A percentile compares a stretch with the other conserved stretches of the same genome.
These are phyloP conservation scores for Saccharomyces hybrid DNA, from an alignment of 1,139 yeast species.

Conservation along the genomic window DNA sequence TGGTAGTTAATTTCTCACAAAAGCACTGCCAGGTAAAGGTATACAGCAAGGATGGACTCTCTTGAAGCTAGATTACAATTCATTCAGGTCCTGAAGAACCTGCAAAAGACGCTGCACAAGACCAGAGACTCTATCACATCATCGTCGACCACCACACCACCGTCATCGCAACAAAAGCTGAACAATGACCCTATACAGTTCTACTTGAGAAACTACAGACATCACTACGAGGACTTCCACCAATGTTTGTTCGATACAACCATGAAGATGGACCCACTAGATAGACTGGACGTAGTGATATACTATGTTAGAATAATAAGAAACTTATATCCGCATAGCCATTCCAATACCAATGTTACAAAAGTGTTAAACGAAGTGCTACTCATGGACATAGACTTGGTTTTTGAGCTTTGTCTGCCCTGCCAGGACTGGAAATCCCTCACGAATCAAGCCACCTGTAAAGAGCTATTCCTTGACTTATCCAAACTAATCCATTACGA, in stretches of 20 bases:
- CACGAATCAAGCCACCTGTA: constrained; percentile 17
- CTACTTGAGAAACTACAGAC: constrained; percentile 23
- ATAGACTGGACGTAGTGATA: constrained; percentile 24
- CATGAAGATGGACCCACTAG: constrained; percentile 26
- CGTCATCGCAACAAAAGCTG: background rate
- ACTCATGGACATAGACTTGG: constrained; percentile 16
- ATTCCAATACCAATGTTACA: background rate
- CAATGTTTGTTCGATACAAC: constrained; percentile 28
- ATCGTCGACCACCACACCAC: constrained; percentile 3
- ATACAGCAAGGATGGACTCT: constrained; percentile 24
- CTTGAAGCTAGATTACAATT: constrained; percentile 31
- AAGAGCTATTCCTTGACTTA: constrained; percentile 11
- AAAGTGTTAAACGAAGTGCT: constrained; percentile 18
- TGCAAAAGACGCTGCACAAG: constrained; percentile 25
- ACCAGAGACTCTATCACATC: constrained; percentile 9
- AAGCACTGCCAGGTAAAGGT: constrained; percentile 1
- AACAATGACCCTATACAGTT: constrained; percentile 26
- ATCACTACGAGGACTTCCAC: constrained; percentile 31
- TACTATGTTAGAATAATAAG: constrained; percentile 21
- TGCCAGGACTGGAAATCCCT: constrained; percentile 23
- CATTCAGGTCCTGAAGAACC: constrained; percentile 26
- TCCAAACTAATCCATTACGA: background rate
- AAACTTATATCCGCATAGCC: background rate
- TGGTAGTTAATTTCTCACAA: constrained; percentile 6
- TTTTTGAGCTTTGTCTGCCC: constrained; percentile 20